A percentile compares a stretch with the other conserved stretches of the same genome.
Evolutionary conservation across 306 rosid species (phyloP).

Genomic region (Cucurbita argyrosperma): DNA sequence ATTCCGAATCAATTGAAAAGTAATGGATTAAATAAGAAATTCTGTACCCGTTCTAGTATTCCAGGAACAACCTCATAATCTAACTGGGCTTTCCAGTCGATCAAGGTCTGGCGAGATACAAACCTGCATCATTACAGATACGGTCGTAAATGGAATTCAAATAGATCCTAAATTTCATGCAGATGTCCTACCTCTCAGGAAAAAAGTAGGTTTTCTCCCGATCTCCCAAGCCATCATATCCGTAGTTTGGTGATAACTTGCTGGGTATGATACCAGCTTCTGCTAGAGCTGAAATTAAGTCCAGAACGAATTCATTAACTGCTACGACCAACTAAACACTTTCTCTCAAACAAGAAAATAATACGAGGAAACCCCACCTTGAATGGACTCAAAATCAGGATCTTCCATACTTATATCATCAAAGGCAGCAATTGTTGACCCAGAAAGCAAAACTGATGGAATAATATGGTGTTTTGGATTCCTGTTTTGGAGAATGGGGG

Average conservation of each 20-base stretch:
- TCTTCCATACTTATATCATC: slow-evolving; percentile 43
- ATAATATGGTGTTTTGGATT: slow-evolving; percentile 42
- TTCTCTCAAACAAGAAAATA: not conserved
- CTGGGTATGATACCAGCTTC: slow-evolving; percentile 81
- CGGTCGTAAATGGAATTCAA: slow-evolving; percentile 10
- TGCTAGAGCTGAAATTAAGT: slow-evolving; percentile 47
- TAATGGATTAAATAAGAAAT: slow-evolving; percentile 6
- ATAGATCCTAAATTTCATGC: not conserved
- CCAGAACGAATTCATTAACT: slow-evolving; percentile 12
- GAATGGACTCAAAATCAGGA: slow-evolving; percentile 58
- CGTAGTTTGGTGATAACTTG: slow-evolving; percentile 40
- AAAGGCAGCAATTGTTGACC: slow-evolving; percentile 50
- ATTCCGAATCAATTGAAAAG: not conserved
- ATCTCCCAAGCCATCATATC: slow-evolving; percentile 15
- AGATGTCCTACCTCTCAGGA: slow-evolving; percentile 50
- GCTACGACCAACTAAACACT: not conserved
- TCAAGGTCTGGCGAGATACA: slow-evolving; percentile 71
- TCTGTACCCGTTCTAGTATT: slow-evolving; percentile 49
- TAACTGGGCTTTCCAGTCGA: slow-evolving; percentile 76
- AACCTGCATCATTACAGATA: slow-evolving; percentile 33
- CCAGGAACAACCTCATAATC: slow-evolving; percentile 51
- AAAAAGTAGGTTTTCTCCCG: slow-evolving; percentile 25
- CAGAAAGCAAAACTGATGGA: slow-evolving; percentile 45
- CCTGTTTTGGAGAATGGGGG: slow-evolving; percentile 31
- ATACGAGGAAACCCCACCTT: slow-evolving; percentile 35